phyloP scores from a whole-genome alignment of 1,139 yeast species.

The Schwanniomyces etchellsii region DNA sequence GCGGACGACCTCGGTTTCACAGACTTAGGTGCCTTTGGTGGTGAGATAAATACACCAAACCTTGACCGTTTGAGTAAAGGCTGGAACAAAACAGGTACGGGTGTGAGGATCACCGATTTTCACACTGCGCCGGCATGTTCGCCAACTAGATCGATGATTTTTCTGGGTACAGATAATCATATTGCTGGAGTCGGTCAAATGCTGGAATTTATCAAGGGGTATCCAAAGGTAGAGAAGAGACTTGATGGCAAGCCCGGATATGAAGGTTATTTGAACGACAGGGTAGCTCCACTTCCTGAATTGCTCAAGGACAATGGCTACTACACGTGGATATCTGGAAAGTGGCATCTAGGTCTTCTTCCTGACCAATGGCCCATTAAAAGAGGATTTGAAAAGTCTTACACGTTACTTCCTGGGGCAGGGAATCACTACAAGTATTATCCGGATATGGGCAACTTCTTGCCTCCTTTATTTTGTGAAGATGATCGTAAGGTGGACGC shows the following conservation, averaged over 20 bases:
- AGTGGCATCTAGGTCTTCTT: constrained; percentile 53
- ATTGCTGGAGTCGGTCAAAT: constrained; percentile 59
- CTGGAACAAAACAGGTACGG: too few species aligned
- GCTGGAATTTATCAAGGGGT: constrained; percentile 42
- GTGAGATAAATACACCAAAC: constrained; percentile 55
- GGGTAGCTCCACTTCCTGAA: constrained; percentile 51
- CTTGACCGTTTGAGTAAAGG: constrained; percentile 35
- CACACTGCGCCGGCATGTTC: constrained; percentile 65
- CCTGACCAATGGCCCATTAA: constrained; percentile 45
- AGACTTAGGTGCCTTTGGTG: constrained; percentile 52
- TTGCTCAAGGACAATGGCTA: constrained; percentile 37
- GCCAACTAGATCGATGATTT: constrained; percentile 57
- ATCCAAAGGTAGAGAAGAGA: constrained; percentile 33
- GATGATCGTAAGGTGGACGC: constrained; percentile 31
- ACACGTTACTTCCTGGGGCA: constrained; percentile 51
- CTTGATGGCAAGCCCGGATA: constrained; percentile 48
- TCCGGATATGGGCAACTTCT: constrained; percentile 23
- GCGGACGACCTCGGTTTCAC: constrained; percentile 63
- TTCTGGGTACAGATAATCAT: constrained; percentile 58
- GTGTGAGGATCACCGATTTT: constrained; percentile 49
- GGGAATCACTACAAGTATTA: constrained; percentile 52
- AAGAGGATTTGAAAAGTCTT: constrained; percentile 48
- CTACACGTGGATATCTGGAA: constrained; percentile 45
- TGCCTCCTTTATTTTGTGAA: constrained; percentile 31
- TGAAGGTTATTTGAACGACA: constrained; percentile 49